Evolutionary conservation across 2,329 filamentous ascomycete genomes (phyloP).

Genomic region (Periconia digitata): DNA sequence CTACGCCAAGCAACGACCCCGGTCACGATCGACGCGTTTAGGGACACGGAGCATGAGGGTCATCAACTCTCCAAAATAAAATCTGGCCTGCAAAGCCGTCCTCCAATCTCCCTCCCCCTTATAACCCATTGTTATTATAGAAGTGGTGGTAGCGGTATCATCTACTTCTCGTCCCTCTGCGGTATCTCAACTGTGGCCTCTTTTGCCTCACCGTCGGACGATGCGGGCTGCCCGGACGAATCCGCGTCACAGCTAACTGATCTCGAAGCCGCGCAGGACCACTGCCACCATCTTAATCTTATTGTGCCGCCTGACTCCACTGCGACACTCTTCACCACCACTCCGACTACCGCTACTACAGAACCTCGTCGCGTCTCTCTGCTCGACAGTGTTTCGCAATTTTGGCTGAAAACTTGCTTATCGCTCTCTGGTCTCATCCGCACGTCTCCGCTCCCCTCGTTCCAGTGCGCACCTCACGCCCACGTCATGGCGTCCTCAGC

Average conservation of each 20-base stretch:
- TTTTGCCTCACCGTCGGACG: constrained; percentile 26
- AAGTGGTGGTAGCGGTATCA: background rate
- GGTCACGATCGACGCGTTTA: constrained; percentile 19
- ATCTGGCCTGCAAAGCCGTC: constrained; percentile 14
- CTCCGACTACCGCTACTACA: constrained; percentile 5
- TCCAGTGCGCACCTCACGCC: constrained; percentile 34
- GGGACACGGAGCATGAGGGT: constrained; percentile 13
- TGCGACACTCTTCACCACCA: constrained; percentile 4
- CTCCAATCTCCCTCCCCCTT: constrained; percentile 18
- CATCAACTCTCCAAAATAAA: constrained; percentile 7
- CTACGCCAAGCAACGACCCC: constrained; percentile 23
- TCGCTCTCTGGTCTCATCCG: constrained; percentile 60
- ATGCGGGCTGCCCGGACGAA: constrained; percentile 40
- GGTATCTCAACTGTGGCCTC: constrained; percentile 36
- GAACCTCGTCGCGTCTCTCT: constrained; percentile 13
- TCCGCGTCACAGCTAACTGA: constrained; percentile 26
- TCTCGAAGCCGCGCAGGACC: constrained; percentile 23
- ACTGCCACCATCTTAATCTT: constrained; percentile 4
- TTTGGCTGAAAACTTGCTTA: constrained; percentile 26
- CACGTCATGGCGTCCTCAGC: constrained; percentile 49
- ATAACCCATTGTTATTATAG: background rate
- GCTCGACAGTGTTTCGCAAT: constrained; percentile 26
- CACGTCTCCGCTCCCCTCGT: constrained; percentile 62
- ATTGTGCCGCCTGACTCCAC: constrained; percentile 19
- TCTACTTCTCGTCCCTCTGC: background rate